Evolutionary conservation across 2,329 filamentous ascomycete species (phyloP).

Genomic region (Blumeria graminis): DNA sequence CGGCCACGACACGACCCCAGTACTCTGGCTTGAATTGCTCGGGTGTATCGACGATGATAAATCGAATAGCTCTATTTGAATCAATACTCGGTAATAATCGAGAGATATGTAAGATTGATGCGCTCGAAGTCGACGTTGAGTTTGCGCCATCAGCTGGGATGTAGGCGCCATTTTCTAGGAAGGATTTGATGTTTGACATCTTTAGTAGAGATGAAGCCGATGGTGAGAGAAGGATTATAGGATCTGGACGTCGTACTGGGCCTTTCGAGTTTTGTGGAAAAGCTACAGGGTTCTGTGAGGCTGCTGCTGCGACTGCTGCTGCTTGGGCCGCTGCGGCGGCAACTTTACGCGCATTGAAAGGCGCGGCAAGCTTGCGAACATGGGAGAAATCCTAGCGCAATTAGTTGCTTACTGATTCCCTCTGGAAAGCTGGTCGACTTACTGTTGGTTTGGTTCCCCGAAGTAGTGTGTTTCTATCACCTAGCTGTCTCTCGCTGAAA

Average conservation of each 20-base stretch:
- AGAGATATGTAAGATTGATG: conserved; percentile 57
- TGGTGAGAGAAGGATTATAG: conserved; percentile 90
- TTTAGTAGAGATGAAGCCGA: conserved; percentile 86
- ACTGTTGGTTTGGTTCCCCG: conserved; percentile 76
- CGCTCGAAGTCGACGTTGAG: conserved; percentile 38
- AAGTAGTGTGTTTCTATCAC: conserved; percentile 72
- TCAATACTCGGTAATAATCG: conserved; percentile 52
- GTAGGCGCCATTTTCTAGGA: conserved; percentile 70
- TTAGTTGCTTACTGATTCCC: conserved; percentile 2
- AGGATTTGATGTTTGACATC: conserved; percentile 86
- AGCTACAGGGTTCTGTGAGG: conserved; percentile 20
- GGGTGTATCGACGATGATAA: conserved; percentile 83
- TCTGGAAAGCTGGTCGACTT: conserved; percentile 14
- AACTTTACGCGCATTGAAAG: conserved; percentile 45
- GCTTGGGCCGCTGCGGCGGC: conserved; percentile 15
- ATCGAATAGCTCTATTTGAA: conserved; percentile 51
- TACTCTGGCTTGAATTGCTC: conserved; percentile 96
- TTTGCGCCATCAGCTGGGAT: conserved; percentile 40
- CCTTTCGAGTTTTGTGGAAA: conserved; percentile 30
- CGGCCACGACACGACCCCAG: conserved; percentile 83
- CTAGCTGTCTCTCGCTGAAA: conserved; percentile 72
- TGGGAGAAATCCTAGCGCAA: conserved; percentile 67
- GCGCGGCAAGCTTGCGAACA: conserved; percentile 61
- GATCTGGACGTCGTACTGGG: conserved; percentile 34
- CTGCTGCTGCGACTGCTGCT: conserved; percentile 17